Evolutionary conservation across 495 filamentous ascomycete genomes (phyloP).

Genomic region (Aspergillus sparsus): DNA sequence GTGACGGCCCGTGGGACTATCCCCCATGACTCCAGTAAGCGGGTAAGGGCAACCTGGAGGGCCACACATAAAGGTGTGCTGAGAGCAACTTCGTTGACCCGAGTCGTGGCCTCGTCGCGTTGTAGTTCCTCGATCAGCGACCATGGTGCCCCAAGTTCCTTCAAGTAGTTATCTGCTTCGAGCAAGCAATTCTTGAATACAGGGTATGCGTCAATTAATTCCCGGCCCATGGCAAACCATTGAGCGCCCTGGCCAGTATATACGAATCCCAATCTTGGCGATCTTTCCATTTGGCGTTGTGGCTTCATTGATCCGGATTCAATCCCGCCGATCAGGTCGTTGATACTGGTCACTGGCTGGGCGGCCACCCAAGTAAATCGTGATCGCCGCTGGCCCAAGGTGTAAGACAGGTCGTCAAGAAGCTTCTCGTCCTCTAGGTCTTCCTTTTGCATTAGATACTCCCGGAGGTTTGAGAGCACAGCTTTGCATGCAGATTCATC

Average conservation of each 20-base stretch:
- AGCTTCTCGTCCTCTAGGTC: too few relatives aligned
- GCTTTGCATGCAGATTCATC: too few relatives aligned
- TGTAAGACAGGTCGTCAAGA: too few relatives aligned
- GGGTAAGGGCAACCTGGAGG: slow-evolving; percentile 38
- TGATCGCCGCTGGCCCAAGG: too few relatives aligned
- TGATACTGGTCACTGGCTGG: neutral
- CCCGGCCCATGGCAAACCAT: slow-evolving; percentile 47
- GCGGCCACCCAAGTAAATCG: too few relatives aligned
- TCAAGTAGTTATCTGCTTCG: slow-evolving; percentile 21
- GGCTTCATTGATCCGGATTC: slow-evolving; percentile 2
- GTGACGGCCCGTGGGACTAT: slow-evolving; percentile 42
- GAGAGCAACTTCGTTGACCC: slow-evolving; percentile 20
- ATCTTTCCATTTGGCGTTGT: neutral
- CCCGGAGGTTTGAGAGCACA: too few relatives aligned
- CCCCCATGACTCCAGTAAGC: slow-evolving; percentile 33
- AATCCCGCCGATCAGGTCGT: neutral
- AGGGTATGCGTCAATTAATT: slow-evolving; percentile 36
- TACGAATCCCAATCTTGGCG: slow-evolving; percentile 56
- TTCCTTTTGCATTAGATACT: too few relatives aligned
- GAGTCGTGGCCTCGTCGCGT: slow-evolving; percentile 5
- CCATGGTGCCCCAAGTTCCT: slow-evolving; percentile 29
- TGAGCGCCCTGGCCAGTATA: slow-evolving; percentile 74
- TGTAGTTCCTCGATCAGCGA: slow-evolving; percentile 20
- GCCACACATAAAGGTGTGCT: slow-evolving; percentile 32
- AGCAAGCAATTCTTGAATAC: slow-evolving; percentile 36